Conservation (phyloP, 768 basidiomycete species). For the Tulasnella sp. region DNA sequence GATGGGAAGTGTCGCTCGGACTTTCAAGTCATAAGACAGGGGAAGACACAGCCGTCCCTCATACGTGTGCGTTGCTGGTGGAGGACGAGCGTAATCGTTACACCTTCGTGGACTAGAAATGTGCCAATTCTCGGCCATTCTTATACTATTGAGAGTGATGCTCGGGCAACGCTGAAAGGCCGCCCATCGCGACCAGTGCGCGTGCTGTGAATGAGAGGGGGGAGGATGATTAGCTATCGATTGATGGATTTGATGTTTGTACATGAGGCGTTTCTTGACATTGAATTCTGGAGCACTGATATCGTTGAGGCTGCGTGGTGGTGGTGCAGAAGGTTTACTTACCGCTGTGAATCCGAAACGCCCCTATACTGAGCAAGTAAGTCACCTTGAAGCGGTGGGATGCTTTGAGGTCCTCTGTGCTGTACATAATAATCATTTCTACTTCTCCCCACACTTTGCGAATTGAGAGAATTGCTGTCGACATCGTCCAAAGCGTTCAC, state of each 20-base stretch:
- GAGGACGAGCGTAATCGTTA: too few species aligned
- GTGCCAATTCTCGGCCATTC: not conserved
- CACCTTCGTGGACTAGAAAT: too few species aligned
- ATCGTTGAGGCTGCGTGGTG: not conserved
- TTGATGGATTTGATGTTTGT: not conserved
- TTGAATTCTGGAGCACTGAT: not conserved
- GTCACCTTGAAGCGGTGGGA: too few species aligned
- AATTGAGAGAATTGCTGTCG: not conserved
- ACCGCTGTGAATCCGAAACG: not conserved
- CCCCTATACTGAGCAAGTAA: not conserved
- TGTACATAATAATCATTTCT: too few species aligned
- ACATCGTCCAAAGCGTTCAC: not conserved
- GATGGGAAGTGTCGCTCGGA: too few species aligned
- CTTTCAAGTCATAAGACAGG: too few species aligned
- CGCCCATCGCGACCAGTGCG: not conserved
- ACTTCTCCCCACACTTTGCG: too few species aligned
- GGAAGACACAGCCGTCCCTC: too few species aligned
- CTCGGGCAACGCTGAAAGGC: too few species aligned
- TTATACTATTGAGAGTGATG: not conserved
- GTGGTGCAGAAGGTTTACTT: not conserved
- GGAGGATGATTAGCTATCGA: not conserved
- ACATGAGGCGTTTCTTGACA: not conserved
- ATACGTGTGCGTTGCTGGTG: too few species aligned
- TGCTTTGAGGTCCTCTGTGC: too few species aligned
- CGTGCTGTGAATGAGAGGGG: not conserved